Conservation (phyloP, 1,284 basidiomycete genomes). For the Xerocomus alliaceus region DNA sequence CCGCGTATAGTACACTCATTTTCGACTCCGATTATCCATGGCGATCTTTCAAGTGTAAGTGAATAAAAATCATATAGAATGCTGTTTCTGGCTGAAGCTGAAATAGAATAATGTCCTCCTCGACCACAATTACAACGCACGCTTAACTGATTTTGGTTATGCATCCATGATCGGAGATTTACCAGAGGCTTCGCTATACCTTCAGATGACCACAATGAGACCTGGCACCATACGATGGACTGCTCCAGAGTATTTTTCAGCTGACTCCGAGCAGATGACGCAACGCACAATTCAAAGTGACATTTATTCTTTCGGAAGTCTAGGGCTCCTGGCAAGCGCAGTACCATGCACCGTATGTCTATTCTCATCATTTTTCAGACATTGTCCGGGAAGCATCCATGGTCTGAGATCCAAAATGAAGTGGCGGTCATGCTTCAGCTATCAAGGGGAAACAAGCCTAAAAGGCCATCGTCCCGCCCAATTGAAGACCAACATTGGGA, state of each 20-base stretch:
- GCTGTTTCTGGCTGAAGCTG: background rate
- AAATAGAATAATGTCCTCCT: slow-evolving; percentile 3
- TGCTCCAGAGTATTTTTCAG: background rate
- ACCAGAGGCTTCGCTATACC: background rate
- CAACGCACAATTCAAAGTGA: slow-evolving; percentile 1
- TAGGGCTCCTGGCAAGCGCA: background rate
- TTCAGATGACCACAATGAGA: background rate
- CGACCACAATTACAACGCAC: background rate
- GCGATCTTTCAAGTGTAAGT: slow-evolving; percentile 2
- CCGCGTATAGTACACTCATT: background rate
- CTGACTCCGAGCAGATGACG: background rate
- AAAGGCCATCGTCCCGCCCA: background rate
- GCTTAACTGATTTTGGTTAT: slow-evolving; percentile 1
- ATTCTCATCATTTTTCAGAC: background rate
- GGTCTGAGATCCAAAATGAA: background rate
- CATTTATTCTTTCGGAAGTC: slow-evolving; percentile 12
- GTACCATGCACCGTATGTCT: background rate
- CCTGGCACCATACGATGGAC: slow-evolving; percentile 2
- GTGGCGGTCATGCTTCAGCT: background rate
- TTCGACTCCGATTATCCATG: background rate
- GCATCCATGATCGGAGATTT: background rate
- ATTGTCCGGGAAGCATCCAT: slow-evolving; percentile 6
- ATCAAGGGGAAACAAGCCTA: background rate
- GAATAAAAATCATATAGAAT: background rate
- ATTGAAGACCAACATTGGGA: slow-evolving; percentile 7